phyloP scores from a whole-genome alignment of 2,329 filamentous ascomycete species.

The Ophiostoma fasciatum region DNA sequence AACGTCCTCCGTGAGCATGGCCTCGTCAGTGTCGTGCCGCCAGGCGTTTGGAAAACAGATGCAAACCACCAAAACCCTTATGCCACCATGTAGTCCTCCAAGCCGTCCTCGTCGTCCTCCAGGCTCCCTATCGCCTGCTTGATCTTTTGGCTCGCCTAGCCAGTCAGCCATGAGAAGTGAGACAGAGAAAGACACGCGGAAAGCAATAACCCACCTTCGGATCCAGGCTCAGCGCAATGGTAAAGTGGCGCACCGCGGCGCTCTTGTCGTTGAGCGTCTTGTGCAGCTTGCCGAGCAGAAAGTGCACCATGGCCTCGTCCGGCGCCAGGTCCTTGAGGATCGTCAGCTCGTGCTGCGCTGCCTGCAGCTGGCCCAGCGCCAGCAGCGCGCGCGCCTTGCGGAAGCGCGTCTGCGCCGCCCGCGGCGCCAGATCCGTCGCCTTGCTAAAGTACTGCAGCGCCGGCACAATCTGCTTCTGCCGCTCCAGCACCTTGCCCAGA shows the following conservation, averaged over 20 bases:
- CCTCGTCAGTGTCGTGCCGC: too few species aligned
- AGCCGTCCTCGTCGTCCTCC: constrained; percentile 63
- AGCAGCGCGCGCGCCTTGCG: constrained; percentile 83
- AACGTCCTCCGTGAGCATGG: too few species aligned
- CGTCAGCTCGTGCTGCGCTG: constrained; percentile 68
- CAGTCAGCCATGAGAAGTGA: constrained; percentile 3
- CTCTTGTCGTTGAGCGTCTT: constrained; percentile 57
- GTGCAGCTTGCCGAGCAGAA: constrained; percentile 76
- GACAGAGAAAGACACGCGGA: background rate
- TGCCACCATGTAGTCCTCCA: constrained; percentile 50
- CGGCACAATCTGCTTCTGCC: constrained; percentile 64
- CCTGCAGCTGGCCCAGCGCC: constrained; percentile 53
- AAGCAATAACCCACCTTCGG: constrained; percentile 66
- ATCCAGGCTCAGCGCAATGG: constrained; percentile 86
- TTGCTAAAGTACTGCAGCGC: constrained; percentile 71
- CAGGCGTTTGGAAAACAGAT: too few species aligned
- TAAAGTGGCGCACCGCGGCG: constrained; percentile 83
- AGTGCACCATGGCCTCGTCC: constrained; percentile 92
- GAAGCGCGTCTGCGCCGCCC: constrained; percentile 72
- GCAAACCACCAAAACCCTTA: too few species aligned
- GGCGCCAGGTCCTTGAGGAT: constrained; percentile 84
- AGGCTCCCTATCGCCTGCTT: constrained; percentile 93
- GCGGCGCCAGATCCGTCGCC: constrained; percentile 69
- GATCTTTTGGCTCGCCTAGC: constrained; percentile 76
- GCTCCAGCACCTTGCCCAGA: constrained; percentile 80